Conservation (phyloP, 176 grass and related monocot species). For the Hsuehochloa calcarea region DNA sequence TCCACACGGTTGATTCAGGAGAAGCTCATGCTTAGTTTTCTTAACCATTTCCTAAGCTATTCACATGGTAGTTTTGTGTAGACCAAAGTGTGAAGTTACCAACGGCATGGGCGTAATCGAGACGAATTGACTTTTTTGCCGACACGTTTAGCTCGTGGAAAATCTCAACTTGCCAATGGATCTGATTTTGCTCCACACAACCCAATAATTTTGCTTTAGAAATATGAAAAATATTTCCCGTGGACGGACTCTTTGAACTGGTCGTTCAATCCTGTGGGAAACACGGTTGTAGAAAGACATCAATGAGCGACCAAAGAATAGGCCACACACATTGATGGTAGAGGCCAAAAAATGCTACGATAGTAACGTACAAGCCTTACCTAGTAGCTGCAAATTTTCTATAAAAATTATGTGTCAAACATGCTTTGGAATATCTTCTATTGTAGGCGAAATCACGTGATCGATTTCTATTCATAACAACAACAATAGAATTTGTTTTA, state of each 20-base stretch:
- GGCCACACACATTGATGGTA: neutral
- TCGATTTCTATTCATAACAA: neutral
- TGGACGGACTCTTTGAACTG: conserved; percentile 30
- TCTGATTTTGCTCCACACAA: neutral
- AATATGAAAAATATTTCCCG: neutral
- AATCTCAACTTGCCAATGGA: neutral
- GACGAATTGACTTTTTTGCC: conserved; percentile 6
- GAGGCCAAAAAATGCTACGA: neutral
- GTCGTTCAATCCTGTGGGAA: conserved; percentile 4
- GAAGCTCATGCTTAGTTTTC: neutral
- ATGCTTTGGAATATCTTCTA: neutral
- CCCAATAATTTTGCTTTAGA: neutral
- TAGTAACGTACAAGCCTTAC: neutral
- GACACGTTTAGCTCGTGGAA: conserved; percentile 39
- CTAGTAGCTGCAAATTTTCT: neutral
- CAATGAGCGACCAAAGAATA: neutral
- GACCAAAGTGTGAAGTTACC: neutral
- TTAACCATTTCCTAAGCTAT: neutral
- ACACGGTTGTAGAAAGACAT: neutral
- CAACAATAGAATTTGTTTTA: neutral
- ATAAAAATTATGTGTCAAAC: neutral
- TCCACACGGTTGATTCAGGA: neutral
- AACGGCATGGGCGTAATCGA: neutral
- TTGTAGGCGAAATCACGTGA: neutral
- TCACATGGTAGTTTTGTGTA: neutral